Evolutionary conservation across 1,139 yeast species (phyloP), one percentile per base, ranked within the genome.

Genomic region (Blastobotrys buckinghamii): DNA sequence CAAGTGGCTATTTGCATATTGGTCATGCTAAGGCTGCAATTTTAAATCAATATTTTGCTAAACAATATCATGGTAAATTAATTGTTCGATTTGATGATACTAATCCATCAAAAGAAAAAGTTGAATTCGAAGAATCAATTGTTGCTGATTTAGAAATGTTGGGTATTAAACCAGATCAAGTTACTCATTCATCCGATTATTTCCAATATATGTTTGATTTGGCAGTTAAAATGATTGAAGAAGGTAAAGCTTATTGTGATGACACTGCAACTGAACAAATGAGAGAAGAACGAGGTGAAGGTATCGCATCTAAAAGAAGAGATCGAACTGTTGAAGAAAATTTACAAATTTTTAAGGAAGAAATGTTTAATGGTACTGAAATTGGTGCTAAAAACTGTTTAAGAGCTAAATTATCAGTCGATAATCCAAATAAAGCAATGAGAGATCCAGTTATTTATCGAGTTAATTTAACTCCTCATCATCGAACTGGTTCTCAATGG

Each of bases 221-320:
- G 55, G 94, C 95, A 52, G 67, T 88, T 50, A 72, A 85, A 65
- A 69, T 90, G 81, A 90, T 92, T 74, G 85, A 86, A 71, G 95
- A 86, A 50, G 97, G 97, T 54, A 82, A 86, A 60, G 97, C 97
- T 43, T 92, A 92, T 73, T 87, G 95, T 75, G 97, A 92, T 66
- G 97, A 92, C 64, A 92, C 97, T 44, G 87, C 89, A 50, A 79
- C 82, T 62, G 97, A 90, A 64, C 76, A 78, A 67, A 92, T 92
- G 97, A 85, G 98, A 74, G 96, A 89, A 65, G 94, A 92, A 76
- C 86, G 98, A 77, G 87, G 87, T 86, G 96, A 88, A 55, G 98
- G 97, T 67, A 84, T 87, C 60, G 83, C 90, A 50, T 84, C 95
- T 48, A 82, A 78, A 45, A 84, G 96, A 74, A 86, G 97, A 75